Base-by-base conservation (phyloP, 2,329 filamentous ascomycete genomes). In the Claviceps lovelessii region DNA sequence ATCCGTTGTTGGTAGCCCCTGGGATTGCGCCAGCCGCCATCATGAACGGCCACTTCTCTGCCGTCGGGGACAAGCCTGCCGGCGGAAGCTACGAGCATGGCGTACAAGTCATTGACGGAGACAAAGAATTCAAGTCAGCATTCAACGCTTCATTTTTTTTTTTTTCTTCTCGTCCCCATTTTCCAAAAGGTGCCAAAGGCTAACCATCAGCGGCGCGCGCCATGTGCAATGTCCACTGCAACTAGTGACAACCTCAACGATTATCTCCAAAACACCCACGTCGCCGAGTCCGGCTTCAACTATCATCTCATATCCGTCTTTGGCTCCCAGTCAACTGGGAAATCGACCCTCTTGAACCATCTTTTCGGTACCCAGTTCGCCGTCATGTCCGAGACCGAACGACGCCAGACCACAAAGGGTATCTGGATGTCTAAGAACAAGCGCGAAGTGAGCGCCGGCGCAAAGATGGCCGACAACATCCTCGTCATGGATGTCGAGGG, bases 401-500 rank as follows among this genome's bases (percentile, higher is more conserved):
- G 93, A 60, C 84, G 90, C 58, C 93, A 98, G 77, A 98, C 93
- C 0, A 98, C 93, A 48, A 98, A 97, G 76, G 93, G 93, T 67
- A 98, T 98, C 68, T 98, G 93, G 93, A 86, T 98, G 85, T 95
- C 90, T 60, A 95, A 95, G 76, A 97, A 97, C 73, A 95, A 95
- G 75, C 77, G 78, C 61, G 70, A 73, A 60, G 69, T 73, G 55
- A 75, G 72, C 55, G 72, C 69, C 51, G 72, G 73, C 52, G 68
- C 68, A 60, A 76, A 75, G 60, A 96, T 97, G 90, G 90, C 91
- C 54, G 89, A 95, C 64, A 98, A 98, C 70, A 96, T 98, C 64
- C 76, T 98, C 59, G 93, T 98, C 62, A 98, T 98, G 93, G 93
- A 98, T 67, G 93, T 98, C 47, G 93, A 98, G 71, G 93, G 93